phyloP scores from a whole-genome alignment of 192 early-diverging fungal species.

The Coemansia sp. region DNA sequence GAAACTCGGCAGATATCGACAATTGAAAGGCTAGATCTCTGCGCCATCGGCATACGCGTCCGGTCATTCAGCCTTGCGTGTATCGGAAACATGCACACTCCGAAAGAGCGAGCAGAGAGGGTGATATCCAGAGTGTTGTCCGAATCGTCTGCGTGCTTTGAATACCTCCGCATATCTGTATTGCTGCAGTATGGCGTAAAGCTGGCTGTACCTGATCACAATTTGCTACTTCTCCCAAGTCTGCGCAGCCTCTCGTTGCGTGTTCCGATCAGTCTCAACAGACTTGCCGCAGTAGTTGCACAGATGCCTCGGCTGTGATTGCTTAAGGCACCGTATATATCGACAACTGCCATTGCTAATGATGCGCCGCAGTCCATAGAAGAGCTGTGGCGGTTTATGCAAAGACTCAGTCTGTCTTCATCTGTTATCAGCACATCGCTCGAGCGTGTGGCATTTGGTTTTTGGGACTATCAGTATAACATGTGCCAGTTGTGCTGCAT shows the following conservation, averaged over 20 bases:
- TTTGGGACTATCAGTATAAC: slow-evolving; percentile 5
- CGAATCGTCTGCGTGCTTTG: neutral
- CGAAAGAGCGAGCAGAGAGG: too few species aligned
- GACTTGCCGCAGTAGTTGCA: neutral
- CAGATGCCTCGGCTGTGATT: neutral
- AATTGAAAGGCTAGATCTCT: too few species aligned
- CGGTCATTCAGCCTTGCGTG: too few species aligned
- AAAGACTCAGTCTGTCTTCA: neutral
- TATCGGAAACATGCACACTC: too few species aligned
- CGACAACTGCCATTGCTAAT: neutral
- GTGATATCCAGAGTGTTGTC: neutral
- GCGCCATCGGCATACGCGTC: too few species aligned
- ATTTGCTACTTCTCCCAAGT: neutral
- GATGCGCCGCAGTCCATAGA: neutral
- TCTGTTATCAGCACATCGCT: neutral
- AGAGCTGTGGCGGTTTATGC: neutral
- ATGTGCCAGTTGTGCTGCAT: neutral
- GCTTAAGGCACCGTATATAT: neutral
- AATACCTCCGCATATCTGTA: neutral
- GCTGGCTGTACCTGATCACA: neutral
- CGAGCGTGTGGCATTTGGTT: neutral
- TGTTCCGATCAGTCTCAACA: neutral
- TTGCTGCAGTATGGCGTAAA: neutral
- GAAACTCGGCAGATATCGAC: too few species aligned
- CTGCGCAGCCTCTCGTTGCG: neutral